Conservation (phyloP, 75 land plant species). For the Isoetes taiwanensis region DNA sequence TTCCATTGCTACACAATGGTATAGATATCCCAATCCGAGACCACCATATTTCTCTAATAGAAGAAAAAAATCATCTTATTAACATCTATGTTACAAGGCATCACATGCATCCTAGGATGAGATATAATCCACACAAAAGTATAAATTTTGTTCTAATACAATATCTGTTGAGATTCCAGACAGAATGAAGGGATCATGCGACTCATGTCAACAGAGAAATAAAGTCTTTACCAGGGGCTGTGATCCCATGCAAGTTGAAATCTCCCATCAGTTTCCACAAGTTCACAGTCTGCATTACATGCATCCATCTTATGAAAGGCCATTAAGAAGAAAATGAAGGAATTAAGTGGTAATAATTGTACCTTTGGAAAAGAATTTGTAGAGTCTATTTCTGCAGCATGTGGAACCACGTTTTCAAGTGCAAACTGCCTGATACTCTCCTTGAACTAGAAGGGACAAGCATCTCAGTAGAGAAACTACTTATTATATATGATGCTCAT, state of each 20-base stretch:
- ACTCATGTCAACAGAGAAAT: background rate
- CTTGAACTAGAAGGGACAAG: conserved; percentile 51
- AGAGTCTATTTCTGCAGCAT: conserved; percentile 70
- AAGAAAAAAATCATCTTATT: background rate
- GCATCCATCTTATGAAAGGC: background rate
- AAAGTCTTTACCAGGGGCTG: conserved; percentile 91
- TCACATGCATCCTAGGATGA: background rate
- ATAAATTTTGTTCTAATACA: no score
- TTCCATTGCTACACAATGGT: conserved; percentile 97
- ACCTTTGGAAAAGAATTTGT: conserved; percentile 89
- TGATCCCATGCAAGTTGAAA: conserved; percentile 90
- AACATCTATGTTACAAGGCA: background rate
- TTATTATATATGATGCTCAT: no score
- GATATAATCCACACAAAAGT: no score
- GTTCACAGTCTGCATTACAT: conserved; percentile 51
- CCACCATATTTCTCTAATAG: conserved; percentile 86
- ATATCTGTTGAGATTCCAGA: no score
- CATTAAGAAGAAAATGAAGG: background rate
- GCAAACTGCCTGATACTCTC: conserved; percentile 92
- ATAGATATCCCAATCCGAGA: conserved; percentile 87
- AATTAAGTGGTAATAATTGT: background rate
- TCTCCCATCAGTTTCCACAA: conserved; percentile 99
- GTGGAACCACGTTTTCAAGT: conserved; percentile 84
- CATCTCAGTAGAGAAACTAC: no score
- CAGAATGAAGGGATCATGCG: background rate